Evolutionary conservation across 768 basidiomycete species (phyloP), one percentile per base, ranked within the genome.

Genomic region (Panaeolus papilionaceus): DNA sequence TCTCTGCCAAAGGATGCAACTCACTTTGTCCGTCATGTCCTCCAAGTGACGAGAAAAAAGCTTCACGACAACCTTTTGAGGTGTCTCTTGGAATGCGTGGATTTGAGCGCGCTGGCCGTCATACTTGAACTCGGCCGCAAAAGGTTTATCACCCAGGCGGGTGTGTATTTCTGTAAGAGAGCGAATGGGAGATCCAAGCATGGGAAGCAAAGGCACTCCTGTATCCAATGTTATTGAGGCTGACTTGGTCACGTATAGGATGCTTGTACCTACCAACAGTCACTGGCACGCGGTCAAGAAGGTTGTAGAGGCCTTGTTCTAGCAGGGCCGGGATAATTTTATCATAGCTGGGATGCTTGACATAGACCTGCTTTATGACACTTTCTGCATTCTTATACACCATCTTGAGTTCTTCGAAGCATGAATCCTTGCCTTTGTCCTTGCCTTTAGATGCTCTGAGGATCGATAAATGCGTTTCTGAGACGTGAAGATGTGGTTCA

Each of bases 11-110:
- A 33, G 16, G 4, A n/a, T 7, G 14, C 54, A 33, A 62, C 74
- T 69, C 74, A 88, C 92, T 83, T 97, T 96, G 68, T 88, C 87
- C 1, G 94, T 95, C 95, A 96, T 96, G 73, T 95, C 90, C 79
- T 96, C 94, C 38, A 97, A 81, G 81, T 95, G 94, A 65, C 95
- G 89, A 67, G 92, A 94, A 80, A 97, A 97, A 62, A 96, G 82
- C 64, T 88, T 86, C 47, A 94, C 84, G 10, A 70, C 72, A 38
- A 74, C 64, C 11, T 74, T 71, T 38, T 75, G 80, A 38, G 76
- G 72, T 3, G 76, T 72, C 14, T 73, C 74, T 69, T 69, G 76
- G 49, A 64, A 73, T 12, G 83, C 90, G 74, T 93, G 92, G n/a
- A 93, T 89, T 77, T 94, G 93, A 20, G 91, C 93, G 62, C 92